A percentile compares a stretch with the other conserved stretches of the same genome.
phyloP scores from a whole-genome alignment of 305 asterid genomes.

The Fraxinus platypoda region DNA sequence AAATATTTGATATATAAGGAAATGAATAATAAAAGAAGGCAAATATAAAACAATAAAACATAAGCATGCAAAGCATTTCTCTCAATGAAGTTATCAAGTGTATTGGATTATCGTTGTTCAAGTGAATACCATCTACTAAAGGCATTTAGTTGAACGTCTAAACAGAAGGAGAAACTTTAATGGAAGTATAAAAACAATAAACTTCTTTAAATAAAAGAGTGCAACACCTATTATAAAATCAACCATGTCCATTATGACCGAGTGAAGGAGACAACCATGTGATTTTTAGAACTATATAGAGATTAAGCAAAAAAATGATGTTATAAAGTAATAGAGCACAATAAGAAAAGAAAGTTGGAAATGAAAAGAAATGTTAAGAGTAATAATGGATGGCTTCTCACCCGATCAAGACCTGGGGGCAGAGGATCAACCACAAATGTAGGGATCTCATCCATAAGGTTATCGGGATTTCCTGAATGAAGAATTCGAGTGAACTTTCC shows the following conservation, averaged over 20 bases:
- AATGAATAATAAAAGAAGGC: background rate
- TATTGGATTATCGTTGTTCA: background rate
- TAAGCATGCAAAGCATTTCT: background rate
- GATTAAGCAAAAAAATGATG: background rate
- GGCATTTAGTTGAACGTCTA: background rate
- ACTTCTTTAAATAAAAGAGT: no score
- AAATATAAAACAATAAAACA: background rate
- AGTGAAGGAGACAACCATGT: background rate
- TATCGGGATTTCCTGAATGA: constrained; percentile 55
- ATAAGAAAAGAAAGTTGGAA: background rate
- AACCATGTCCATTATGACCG: background rate
- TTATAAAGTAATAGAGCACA: background rate
- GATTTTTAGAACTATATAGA: background rate
- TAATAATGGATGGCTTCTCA: constrained; percentile 8
- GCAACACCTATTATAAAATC: background rate
- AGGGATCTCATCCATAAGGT: constrained; percentile 58
- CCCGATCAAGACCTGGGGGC: constrained; percentile 51
- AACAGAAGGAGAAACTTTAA: background rate
- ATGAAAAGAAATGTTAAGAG: background rate
- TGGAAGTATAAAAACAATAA: background rate
- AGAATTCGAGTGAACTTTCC: constrained; percentile 56
- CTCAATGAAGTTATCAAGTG: background rate
- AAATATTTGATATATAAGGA: background rate
- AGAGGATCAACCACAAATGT: constrained; percentile 60
- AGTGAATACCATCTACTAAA: background rate